Base-by-base conservation (phyloP, 2,329 filamentous ascomycete species). In the Colletotrichum lentis region DNA sequence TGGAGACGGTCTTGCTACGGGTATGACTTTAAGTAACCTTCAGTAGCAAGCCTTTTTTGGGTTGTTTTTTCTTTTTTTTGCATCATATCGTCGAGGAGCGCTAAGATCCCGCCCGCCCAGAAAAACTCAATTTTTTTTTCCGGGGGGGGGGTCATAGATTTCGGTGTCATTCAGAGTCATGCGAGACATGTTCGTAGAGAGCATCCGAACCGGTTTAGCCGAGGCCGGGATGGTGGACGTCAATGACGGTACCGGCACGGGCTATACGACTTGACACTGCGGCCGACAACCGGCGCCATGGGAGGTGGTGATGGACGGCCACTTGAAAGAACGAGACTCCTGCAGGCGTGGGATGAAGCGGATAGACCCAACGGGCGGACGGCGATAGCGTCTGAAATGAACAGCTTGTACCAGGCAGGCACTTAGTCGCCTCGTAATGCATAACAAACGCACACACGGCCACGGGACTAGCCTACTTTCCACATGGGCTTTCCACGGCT, bases 381-480 rank as follows among this genome's bases (percentile, higher is more conserved):
- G 24, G 24, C 18, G 18, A 20, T 10, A 18, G 20, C 24, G 27
- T 27, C 37, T 22, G 22, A 27, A 78, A 73, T 81, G 64, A 84
- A 78, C 43, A 83, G 75, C 46, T 76, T 77, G 72, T 83, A 79
- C 1, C 1, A n/a, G n/a, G n/a, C 27, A 31, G 27, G 27, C 76
- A 74, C 27, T 74, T 75, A 67, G 69, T 77, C 49, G 72, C 73
- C 70, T 83, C 74, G 72, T 83, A 83, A 72, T 77, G 76, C 24
- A 74, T 72, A 43, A 43, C n/a, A 57, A 67, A 63, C 53, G 39
- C 53, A 63, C 53, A 63, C 41, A 58, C 16, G 59, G 46, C 53
- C 57, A 63, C 27, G 27, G 39, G 31, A 24, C 44, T 63, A 46
- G 59, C 52, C 59, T 37, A 47, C n/a, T 14, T 58, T 41, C 22